Evolutionary conservation across 1,139 yeast genomes (phyloP), one percentile per base, ranked within the genome.

Genomic region (Suhomyces yuchorum): DNA sequence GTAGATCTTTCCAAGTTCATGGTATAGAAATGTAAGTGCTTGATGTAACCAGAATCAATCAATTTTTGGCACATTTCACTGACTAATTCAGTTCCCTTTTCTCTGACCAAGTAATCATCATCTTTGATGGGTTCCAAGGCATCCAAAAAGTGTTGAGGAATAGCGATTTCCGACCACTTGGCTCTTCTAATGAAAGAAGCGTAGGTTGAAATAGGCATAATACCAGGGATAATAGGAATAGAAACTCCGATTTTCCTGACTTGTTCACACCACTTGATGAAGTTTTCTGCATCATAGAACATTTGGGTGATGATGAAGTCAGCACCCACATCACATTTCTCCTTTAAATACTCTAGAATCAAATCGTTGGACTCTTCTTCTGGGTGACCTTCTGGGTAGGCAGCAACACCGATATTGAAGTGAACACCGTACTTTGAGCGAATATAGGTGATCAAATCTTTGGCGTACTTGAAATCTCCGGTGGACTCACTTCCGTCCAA

Each of bases 121-220:
- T 90, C 96, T 65, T 89, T 89, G 56, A 90, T 83, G 18, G 95
- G 92, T 48, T 87, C 93, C 58, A 93, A 76, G 34, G 72, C 80
- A 24, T 81, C 85, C 56, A 84, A 68, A 65, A 92, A 91, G 50
- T 81, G 79, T 55, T 78, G 78, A 4, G 99, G 99, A 54, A 93
- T 79, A 37, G 78, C 69, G 56, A 93, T 84, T 61, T 87, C 86
- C 48, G 96, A 90, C 99, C 98, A 93, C 51, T 83, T 85, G 14
- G 97, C 97, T 62, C 99, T 82, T 70, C 99, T 85, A 55, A 90
- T 69, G 63, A 93, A 93, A 3, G 97, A 84, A 33, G 96, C 89
- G 69, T 92, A 92, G 8, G 97, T 90, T 17, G 96, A 85, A 53
- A 93, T 92, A 19, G 99, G 99, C 99, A 93, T 93, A 67, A 93